These are phyloP conservation scores for Pythium apleroticum DNA, from an alignment of 352 stramenopile genomes.

Conservation along the genomic window DNA sequence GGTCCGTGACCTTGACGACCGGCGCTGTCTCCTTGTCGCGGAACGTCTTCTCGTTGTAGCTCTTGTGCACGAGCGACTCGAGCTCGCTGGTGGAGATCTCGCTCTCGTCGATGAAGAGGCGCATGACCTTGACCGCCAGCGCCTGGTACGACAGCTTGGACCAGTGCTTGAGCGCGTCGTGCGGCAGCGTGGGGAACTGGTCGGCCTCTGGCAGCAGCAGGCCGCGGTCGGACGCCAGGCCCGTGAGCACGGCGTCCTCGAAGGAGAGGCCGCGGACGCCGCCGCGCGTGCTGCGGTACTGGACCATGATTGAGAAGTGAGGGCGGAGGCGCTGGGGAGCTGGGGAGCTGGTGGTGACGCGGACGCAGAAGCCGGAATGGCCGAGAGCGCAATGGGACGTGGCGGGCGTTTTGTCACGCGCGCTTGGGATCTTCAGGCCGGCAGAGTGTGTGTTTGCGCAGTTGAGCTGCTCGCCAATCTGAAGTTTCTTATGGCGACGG, in stretches of 20 bases:
- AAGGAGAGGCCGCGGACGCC: constrained; percentile 81
- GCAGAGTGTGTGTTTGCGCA: constrained; percentile 31
- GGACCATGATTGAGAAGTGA: constrained; percentile 53
- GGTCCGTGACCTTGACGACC: constrained; percentile 88
- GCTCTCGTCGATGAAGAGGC: constrained; percentile 94
- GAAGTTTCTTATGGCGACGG: constrained; percentile 14
- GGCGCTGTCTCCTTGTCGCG: constrained; percentile 93
- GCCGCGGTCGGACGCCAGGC: constrained; percentile 78
- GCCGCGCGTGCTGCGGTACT: constrained; percentile 84
- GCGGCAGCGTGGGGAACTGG: constrained; percentile 76
- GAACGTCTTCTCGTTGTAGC: constrained; percentile 92
- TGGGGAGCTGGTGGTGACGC: constrained; percentile 6
- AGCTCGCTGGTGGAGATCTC: constrained; percentile 93
- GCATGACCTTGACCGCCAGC: constrained; percentile 94
- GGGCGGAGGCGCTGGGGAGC: neutral
- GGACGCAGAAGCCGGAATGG: constrained; percentile 21
- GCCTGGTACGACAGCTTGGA: constrained; percentile 92
- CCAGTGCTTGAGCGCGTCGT: constrained; percentile 76
- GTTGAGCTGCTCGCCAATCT: constrained; percentile 14
- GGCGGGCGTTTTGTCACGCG: neutral
- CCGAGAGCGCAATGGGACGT: neutral
- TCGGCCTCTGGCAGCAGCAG: constrained; percentile 79
- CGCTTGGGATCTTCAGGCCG: neutral
- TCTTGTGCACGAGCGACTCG: constrained; percentile 89
- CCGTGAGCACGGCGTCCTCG: constrained; percentile 86